These are phyloP conservation scores for Talaromyces adpressus DNA, from an alignment of 495 filamentous ascomycete genomes.

Conservation along the genomic window DNA sequence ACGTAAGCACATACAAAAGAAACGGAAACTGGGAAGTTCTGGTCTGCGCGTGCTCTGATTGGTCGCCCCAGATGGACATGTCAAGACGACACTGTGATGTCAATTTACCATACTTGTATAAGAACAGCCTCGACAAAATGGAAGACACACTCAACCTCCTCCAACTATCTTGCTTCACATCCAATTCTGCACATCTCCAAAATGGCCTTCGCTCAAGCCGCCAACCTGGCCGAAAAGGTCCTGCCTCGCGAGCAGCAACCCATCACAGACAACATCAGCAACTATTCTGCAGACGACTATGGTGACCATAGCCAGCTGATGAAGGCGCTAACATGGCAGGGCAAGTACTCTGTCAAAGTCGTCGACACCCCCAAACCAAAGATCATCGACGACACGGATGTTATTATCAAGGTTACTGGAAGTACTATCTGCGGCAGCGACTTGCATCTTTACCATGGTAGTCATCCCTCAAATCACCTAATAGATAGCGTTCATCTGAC, in stretches of 20 bases:
- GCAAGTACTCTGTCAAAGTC: conserved; percentile 30
- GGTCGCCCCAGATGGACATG: not conserved
- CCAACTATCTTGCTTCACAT: not conserved
- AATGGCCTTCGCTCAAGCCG: conserved; percentile 57
- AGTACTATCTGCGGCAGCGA: conserved; percentile 84
- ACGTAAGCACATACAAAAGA: not conserved
- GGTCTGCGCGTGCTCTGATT: not conserved
- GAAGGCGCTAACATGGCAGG: conserved; percentile 26
- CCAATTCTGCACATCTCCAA: conserved; percentile 5
- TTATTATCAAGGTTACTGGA: conserved; percentile 79
- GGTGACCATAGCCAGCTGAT: conserved; percentile 11
- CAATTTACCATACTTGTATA: not conserved
- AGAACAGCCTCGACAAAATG: not conserved
- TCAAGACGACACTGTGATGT: conserved; percentile 3
- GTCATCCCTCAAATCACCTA: not conserved
- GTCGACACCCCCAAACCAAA: conserved; percentile 60
- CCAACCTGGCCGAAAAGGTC: conserved; percentile 55
- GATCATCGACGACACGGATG: conserved; percentile 67
- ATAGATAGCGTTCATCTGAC: conserved; percentile 1
- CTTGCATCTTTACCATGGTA: conserved; percentile 71
- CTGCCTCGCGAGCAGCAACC: conserved; percentile 51
- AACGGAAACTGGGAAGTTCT: not conserved
- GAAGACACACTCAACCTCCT: not conserved
- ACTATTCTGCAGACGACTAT: conserved; percentile 42
- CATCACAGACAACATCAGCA: conserved; percentile 23